Evolutionary conservation across 768 basidiomycete species (phyloP).

Genomic region (Clavaria fumosa): DNA sequence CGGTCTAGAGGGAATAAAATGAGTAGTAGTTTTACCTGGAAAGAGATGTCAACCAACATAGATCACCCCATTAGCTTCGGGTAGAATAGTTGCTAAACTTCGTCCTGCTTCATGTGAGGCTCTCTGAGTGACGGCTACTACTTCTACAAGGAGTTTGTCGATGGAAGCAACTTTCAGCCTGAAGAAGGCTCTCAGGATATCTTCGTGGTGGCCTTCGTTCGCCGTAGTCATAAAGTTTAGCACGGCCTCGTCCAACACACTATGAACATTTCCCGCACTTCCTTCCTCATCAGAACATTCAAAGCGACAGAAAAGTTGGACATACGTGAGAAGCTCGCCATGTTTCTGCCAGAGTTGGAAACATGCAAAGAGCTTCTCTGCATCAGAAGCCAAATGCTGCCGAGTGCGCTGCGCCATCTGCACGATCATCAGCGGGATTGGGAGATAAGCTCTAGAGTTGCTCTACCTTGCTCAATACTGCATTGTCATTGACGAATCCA

Average conservation of each 20-base stretch:
- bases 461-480: slow-evolving; percentile 54
- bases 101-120: slow-evolving; percentile 29
- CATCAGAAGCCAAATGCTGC: slow-evolving; percentile 62
- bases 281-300: too few species aligned
- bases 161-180: slow-evolving; percentile 49
- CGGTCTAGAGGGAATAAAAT: slow-evolving; percentile 31
- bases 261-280: slow-evolving; percentile 43
- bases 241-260: slow-evolving; percentile 58
- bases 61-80: slow-evolving; percentile 55
- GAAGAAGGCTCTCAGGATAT: slow-evolving; percentile 77
- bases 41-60: slow-evolving; percentile 33
- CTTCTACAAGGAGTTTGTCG: slow-evolving; percentile 48
- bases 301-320: slow-evolving; percentile 6
- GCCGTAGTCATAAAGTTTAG: slow-evolving; percentile 48
- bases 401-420: slow-evolving; percentile 75
- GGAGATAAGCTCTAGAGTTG: background rate
- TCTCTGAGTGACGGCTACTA: slow-evolving; percentile 32
- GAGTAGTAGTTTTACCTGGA: background rate
- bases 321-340: slow-evolving; percentile 52
- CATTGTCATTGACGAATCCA: slow-evolving; percentile 78
- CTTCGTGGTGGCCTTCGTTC: slow-evolving; percentile 46
- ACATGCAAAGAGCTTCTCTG: slow-evolving; percentile 73
- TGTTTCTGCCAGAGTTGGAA: slow-evolving; percentile 70
- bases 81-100: slow-evolving; percentile 30
- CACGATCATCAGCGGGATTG: slow-evolving; percentile 3